Base-by-base conservation (phyloP, 768 basidiomycete genomes). In the Lepiota venenata region DNA sequence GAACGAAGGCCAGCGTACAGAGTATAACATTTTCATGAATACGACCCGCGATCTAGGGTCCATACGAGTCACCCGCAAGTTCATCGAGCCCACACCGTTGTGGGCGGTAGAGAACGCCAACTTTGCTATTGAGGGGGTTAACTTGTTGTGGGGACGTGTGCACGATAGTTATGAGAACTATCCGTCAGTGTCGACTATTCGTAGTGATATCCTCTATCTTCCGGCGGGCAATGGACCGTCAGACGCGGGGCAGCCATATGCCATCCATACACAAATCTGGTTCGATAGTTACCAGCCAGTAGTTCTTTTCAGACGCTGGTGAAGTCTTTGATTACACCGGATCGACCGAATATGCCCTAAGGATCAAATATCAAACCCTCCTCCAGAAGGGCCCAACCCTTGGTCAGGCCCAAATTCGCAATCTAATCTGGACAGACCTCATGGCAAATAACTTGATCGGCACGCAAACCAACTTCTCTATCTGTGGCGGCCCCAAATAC, bases 1-100 rank as follows among this genome's bases (percentile, higher is more conserved):
- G 49, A 2, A 63, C 45, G 14, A 37, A 39, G 12, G 45, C 37
- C 18, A 47, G 45, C 10, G 47, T 47, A 11, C 52, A 54, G 1
- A 40, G n/a, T 3, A 22, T 35, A n/a, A 47, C 45, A 3, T 47
- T 53, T 42, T 42, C 9, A 12, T 25, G 1, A 47, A 39, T 10
- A 11, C 14, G 2, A 20, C 37, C 9, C 18, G 4, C 36, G 36
- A 47, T 29, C 15, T 47, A 6, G 36, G 15, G 27, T 14, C 29
- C 16, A 5, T 53, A 14, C 25, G 8, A 15, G 21, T 54, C 10
- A 21, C 22, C 38, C 38, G 25, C 37, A 11, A 32, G 25, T n/a
- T 15, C n/a, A 3, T 10, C n/a, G 18, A 35, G 20, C 3, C 9
- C 7, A n/a, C 15, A 3, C 16, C 15, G 3, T 7, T 54, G 1